These are phyloP conservation scores for Tetrahymena thermophila DNA, from an alignment of 73 alveolate species.

Conservation along the genomic window DNA sequence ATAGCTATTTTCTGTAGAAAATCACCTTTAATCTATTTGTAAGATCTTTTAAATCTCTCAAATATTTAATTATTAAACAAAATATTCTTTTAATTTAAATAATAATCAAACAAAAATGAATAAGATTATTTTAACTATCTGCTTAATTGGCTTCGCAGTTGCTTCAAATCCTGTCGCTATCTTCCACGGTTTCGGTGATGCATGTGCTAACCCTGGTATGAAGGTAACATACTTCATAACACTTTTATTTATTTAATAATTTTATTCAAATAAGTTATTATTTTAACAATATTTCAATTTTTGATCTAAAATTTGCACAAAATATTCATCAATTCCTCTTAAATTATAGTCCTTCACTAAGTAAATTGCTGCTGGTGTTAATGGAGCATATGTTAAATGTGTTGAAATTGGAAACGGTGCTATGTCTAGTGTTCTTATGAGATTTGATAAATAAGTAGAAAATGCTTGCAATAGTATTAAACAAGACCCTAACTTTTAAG, in stretches of 20 bases:
- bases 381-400: constrained; percentile 35
- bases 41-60: neutral
- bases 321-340: neutral
- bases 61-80: neutral
- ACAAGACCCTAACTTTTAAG: constrained; percentile 51
- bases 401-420: constrained; percentile 63
- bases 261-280: too few species aligned
- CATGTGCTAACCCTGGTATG: neutral
- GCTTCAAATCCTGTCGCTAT: constrained; percentile 17
- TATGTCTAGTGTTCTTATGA: constrained; percentile 22
- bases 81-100: neutral
- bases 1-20: neutral
- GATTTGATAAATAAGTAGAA: constrained; percentile 53
- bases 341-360: neutral
- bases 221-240: neutral
- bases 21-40: neutral
- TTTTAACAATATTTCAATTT: too few species aligned
- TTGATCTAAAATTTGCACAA: neutral
- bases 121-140: neutral
- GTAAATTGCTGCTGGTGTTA: neutral
- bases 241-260: too few species aligned
- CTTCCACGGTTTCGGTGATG: constrained; percentile 28
- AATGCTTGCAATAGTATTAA: constrained; percentile 53
- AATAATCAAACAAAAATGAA: neutral
- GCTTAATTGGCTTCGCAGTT: neutral